Conservation (phyloP, 225 moss, liverwort and hornwort genomes). For the Rhytidiadelphus loreus region DNA sequence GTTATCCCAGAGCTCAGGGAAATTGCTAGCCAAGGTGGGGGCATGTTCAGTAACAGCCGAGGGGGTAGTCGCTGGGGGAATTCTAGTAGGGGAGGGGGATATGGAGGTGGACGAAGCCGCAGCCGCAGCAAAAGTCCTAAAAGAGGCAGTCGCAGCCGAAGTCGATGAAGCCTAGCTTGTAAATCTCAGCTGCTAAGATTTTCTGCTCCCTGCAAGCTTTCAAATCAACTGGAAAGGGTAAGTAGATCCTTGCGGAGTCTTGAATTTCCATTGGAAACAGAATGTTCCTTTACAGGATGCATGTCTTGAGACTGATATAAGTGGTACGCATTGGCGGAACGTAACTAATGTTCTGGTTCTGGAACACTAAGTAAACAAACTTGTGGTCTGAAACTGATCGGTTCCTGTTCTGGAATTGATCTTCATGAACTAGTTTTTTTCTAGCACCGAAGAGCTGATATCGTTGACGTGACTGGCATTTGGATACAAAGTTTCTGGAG, state of each 20-base stretch:
- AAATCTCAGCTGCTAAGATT: background rate
- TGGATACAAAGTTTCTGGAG: background rate
- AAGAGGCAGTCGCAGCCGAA: slow-evolving; percentile 41
- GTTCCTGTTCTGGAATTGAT: background rate
- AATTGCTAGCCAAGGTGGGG: slow-evolving; percentile 54
- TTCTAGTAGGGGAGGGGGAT: slow-evolving; percentile 25
- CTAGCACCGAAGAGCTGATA: background rate
- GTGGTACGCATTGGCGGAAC: background rate
- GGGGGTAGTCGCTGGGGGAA: slow-evolving; percentile 42
- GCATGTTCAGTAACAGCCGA: slow-evolving; percentile 33
- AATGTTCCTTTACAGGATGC: background rate
- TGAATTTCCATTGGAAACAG: background rate
- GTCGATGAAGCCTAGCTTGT: slow-evolving; percentile 9
- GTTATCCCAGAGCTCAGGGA: slow-evolving; percentile 69
- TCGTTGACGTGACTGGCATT: background rate
- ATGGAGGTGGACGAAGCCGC: slow-evolving; percentile 40
- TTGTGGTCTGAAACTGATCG: background rate
- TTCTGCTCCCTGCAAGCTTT: background rate
- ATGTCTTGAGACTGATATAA: background rate
- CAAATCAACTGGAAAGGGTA: background rate
- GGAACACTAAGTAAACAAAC: background rate
- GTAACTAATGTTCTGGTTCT: background rate
- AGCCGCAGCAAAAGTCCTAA: slow-evolving; percentile 53
- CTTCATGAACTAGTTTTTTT: background rate
- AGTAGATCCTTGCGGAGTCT: background rate